Base-by-base conservation (phyloP, 179 eudicot species). In the Vitellaria paradoxa region DNA sequence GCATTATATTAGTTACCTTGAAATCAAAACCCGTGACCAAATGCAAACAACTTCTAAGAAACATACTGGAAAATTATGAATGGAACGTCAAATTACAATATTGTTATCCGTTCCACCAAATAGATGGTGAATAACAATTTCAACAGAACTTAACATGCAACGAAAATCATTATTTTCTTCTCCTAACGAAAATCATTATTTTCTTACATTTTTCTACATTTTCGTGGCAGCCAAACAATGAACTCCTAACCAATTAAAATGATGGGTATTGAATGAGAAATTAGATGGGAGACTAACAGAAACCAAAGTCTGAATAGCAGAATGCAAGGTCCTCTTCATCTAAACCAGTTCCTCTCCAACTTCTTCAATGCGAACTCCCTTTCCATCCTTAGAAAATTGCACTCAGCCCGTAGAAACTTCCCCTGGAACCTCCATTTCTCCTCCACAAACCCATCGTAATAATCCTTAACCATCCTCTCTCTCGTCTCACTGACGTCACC, bases 381-480 rank as follows among this genome's bases (percentile, higher is more conserved):
- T 66, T 96, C 97, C 89, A 84, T 85, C 78, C 99, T 85, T 82
- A 93, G 76, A 13, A 88, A 84, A 67, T 85, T 89, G 77, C 98
- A 93, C 76, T 96, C 99, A 0, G 96, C 99, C 70, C 98, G 84
- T 74, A 96, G 75, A 63, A 91, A 88, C 83, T 95, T 97, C 18
- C 92, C 92, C 76, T 95, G 90, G 79, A 95, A 95, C 88, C 86
- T 78, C 95, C 95, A 91, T 42, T 89, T 86, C 80, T 89, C 92
- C 81, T 83, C 91, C 79, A 10, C 81, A 52, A 69, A 72, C 23
- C 75, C 75, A 8, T 52, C 79, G 0, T 66, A 79, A 24, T 40
- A 65, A 42, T 20, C 21, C 23, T 11, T 56, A 50, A 55, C 63
- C 72, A 70, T 65, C 24, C 72, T 80, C 77, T 75, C 87, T 72